Conservation (phyloP, 371 early-diverging fungal species). For the Mucor circinelloides region DNA sequence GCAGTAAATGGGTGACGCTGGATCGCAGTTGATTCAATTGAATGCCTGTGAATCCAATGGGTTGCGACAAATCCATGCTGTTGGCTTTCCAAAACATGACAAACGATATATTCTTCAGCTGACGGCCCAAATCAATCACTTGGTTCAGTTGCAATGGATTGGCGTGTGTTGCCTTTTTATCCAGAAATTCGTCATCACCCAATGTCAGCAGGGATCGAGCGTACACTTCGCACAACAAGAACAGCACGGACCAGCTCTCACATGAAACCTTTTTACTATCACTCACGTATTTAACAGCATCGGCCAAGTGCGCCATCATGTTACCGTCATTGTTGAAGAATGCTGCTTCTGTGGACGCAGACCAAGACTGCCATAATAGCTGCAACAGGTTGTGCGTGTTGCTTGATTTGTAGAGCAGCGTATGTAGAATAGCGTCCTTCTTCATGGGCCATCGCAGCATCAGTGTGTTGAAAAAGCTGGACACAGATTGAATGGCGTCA, state of each 20-base stretch:
- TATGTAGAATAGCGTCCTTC: conserved; percentile 57
- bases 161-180: conserved; percentile 23
- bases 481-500: conserved; percentile 32
- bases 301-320: conserved; percentile 1
- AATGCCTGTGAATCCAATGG: conserved; percentile 53
- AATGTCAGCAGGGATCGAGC: conserved; percentile 74
- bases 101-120: conserved; percentile 72
- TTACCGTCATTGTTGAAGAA: conserved; percentile 22
- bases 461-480: conserved; percentile 56
- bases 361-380: conserved; percentile 42
- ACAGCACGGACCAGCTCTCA: conserved; percentile 57
- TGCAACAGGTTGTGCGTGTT: conserved; percentile 19
- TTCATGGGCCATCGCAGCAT: conserved; percentile 63
- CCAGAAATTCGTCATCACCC: conserved; percentile 81
- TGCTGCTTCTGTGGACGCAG: conserved; percentile 3
- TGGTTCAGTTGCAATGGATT: conserved; percentile 55
- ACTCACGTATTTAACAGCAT: not conserved
- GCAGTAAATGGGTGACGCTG: conserved; percentile 67
- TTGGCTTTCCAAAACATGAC: conserved; percentile 67
- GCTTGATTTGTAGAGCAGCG: conserved; percentile 48
- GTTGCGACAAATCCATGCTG: conserved; percentile 39
- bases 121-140: conserved; percentile 56
- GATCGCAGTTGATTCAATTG: conserved; percentile 59
- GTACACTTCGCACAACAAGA: conserved; percentile 74
- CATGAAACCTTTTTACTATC: conserved; percentile 6